Conservation (phyloP, 768 basidiomycete genomes). For the Vishniacozyma victoriae region DNA sequence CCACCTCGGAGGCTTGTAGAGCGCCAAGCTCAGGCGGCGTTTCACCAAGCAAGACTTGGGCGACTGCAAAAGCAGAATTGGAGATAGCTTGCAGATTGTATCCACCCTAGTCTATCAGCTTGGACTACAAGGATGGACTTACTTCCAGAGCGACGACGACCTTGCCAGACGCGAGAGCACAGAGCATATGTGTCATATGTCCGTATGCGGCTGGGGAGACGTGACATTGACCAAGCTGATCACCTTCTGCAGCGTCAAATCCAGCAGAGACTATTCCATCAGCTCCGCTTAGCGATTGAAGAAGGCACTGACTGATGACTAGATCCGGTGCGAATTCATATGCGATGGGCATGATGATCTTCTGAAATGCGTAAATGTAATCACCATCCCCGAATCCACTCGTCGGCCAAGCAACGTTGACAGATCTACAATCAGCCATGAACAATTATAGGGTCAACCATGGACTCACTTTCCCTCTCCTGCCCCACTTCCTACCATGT, state of each 20-base stretch:
- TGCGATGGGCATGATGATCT: conserved; percentile 92
- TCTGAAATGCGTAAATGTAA: conserved; percentile 93
- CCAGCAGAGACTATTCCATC: conserved; percentile 80
- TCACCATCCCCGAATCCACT: conserved; percentile 88
- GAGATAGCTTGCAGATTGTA: conserved; percentile 89
- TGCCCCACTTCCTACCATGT: conserved; percentile 73
- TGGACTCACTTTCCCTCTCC: conserved; percentile 79
- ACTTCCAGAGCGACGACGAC: conserved; percentile 93
- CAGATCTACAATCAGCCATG: conserved; percentile 51
- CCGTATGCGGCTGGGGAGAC: conserved; percentile 91
- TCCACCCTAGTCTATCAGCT: conserved; percentile 62
- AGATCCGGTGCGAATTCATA: conserved; percentile 93
- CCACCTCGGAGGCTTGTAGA: conserved; percentile 66
- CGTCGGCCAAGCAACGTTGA: conserved; percentile 92
- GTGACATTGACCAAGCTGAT: conserved; percentile 81
- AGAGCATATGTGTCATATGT: conserved; percentile 98
- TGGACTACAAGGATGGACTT: conserved; percentile 11
- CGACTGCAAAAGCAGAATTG: conserved; percentile 77
- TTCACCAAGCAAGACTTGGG: conserved; percentile 80
- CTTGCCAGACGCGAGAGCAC: conserved; percentile 76
- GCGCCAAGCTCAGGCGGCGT: conserved; percentile 69
- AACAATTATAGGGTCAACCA: neutral
- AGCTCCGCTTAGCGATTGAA: neutral
- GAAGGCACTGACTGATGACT: conserved; percentile 70
- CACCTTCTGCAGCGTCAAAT: conserved; percentile 92